Evolutionary conservation across 176 grass and related monocot genomes (phyloP).

Genomic region (Guadua angustifolia): DNA sequence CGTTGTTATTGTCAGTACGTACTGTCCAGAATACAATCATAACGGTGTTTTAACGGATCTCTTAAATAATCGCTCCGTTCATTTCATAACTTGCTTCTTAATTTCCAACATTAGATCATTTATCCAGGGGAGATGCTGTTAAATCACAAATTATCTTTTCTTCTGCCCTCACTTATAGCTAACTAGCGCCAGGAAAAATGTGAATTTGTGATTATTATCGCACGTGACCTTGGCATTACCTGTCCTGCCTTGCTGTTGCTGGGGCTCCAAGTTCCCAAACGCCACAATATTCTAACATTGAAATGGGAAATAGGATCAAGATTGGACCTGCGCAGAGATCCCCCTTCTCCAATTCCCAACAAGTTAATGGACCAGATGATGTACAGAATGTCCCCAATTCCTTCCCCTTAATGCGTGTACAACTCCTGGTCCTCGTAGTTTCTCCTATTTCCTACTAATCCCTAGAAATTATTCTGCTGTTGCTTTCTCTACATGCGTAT

Average conservation of each 20-base stretch:
- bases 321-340: slow-evolving; percentile 49
- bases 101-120: slow-evolving; percentile 2
- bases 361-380: slow-evolving; percentile 43
- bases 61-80: slow-evolving; percentile 3
- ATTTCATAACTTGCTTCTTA: background rate
- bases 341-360: slow-evolving; percentile 52
- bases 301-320: slow-evolving; percentile 44
- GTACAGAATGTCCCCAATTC: slow-evolving; percentile 28
- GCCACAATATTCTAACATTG: slow-evolving; percentile 37
- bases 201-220: slow-evolving; percentile 23
- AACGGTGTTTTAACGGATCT: slow-evolving; percentile 54
- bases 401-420: background rate
- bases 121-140: background rate
- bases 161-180: background rate
- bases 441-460: slow-evolving; percentile 21
- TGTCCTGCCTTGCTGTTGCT: slow-evolving; percentile 11
- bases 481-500: slow-evolving; percentile 36
- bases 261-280: slow-evolving; percentile 59
- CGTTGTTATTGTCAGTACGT: slow-evolving; percentile 19
- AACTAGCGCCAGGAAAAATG: slow-evolving; percentile 7
- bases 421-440: slow-evolving; percentile 27
- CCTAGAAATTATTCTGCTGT: slow-evolving; percentile 31
- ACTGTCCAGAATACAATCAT: slow-evolving; percentile 53
- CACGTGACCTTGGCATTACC: slow-evolving; percentile 46
- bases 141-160: background rate